Conservation (phyloP, 1,139 yeast genomes). For the Blastobotrys arbuscula region DNA sequence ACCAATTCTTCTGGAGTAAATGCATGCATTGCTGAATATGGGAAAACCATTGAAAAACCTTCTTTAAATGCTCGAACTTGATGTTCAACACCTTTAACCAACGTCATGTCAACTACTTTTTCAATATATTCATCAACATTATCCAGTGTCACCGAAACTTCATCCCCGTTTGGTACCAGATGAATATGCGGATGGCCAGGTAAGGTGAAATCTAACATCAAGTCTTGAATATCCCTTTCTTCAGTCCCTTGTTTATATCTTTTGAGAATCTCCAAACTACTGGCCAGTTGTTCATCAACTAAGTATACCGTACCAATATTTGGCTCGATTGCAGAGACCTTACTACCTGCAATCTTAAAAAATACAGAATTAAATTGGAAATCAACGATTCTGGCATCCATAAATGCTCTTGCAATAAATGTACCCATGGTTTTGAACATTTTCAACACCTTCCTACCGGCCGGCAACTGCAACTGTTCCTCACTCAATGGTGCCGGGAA, state of each 20-base stretch:
- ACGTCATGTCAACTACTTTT: constrained; percentile 53
- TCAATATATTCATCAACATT: constrained; percentile 59
- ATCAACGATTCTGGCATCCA: constrained; percentile 84
- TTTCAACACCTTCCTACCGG: constrained; percentile 44
- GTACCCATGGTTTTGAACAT: constrained; percentile 69
- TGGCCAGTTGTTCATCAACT: constrained; percentile 58
- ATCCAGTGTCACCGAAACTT: constrained; percentile 42
- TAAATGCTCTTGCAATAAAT: constrained; percentile 77
- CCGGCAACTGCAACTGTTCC: constrained; percentile 31
- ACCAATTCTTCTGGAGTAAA: constrained; percentile 71
- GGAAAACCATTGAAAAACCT: constrained; percentile 84
- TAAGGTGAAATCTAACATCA: constrained; percentile 59
- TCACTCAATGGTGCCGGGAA: constrained; percentile 65
- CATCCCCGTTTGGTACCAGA: constrained; percentile 51
- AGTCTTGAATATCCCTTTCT: constrained; percentile 36
- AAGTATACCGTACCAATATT: constrained; percentile 40
- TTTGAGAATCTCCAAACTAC: constrained; percentile 51
- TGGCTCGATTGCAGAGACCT: constrained; percentile 21
- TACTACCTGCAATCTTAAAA: constrained; percentile 37
- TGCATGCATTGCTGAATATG: constrained; percentile 63
- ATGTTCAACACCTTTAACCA: constrained; percentile 56
- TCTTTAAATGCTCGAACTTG: constrained; percentile 68
- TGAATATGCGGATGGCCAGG: constrained; percentile 73
- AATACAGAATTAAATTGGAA: constrained; percentile 70
- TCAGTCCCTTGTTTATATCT: constrained; percentile 36